Base-by-base conservation (phyloP, 441 rosid genomes). In the Erysimum cheiri region DNA sequence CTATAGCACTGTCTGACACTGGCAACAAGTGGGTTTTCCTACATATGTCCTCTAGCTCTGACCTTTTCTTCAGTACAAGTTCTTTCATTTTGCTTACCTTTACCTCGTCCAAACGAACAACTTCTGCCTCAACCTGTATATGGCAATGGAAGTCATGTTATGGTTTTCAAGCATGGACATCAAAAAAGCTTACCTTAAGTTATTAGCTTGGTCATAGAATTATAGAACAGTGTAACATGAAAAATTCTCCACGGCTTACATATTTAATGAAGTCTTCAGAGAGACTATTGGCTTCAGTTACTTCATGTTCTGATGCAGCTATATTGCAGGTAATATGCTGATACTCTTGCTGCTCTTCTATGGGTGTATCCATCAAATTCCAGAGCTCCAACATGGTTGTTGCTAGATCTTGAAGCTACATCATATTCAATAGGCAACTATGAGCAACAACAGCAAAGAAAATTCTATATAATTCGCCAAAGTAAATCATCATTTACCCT, bases 11-110 rank as follows among this genome's bases (percentile, higher is more conserved):
- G 70, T 89, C 87, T 29, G 84, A 76, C 72, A 90, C 88, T 19
- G 94, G 90, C 73, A 86, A 72, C 87, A 91, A 62, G 77, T 92
- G 99, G 6, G 96, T 91, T 83, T 89, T 93, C 77, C 93, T 85
- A 75, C 98, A 93, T 35, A 88, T 89, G 48, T 96, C 98, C 77
- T 91, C 96, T 62, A 96, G 82, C 72, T 91, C 99, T 28, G 84
- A 76, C 73, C 87, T 86, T 80, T 96, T 96, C 87, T 96, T 96
- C 70, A 88, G 73, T 49, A 96, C 98, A 80, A 93, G 96, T 69
- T 96, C 99, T 82, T 87, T 93, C 99, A 93, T 91, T 88, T 87
- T 96, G 87, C 97, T 93, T 37, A 91, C 70, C 78, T 96, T 96
- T 60, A 96, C 75, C 83, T 83, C 89, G 72, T 96, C 99, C 81